These are phyloP conservation scores for Trametes sp. DNA, from an alignment of 1,284 basidiomycete species.

Conservation along the genomic window DNA sequence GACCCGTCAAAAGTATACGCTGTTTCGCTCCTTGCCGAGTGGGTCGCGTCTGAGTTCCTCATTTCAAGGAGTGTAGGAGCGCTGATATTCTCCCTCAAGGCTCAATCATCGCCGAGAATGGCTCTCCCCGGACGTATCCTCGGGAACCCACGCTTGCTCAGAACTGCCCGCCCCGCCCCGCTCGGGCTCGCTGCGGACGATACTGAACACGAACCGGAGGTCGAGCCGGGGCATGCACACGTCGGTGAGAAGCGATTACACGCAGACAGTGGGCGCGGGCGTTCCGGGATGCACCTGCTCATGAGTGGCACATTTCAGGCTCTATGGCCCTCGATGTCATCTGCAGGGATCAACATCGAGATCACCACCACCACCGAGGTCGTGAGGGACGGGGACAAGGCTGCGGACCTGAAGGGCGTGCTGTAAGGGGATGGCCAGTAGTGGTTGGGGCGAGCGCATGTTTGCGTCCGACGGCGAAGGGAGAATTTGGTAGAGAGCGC, in stretches of 20 bases:
- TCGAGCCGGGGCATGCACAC: constrained; percentile 2
- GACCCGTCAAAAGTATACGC: constrained; percentile 18
- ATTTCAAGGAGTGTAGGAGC: too few species aligned
- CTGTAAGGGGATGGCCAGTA: neutral
- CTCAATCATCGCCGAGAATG: constrained; percentile 8
- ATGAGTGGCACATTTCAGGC: neutral
- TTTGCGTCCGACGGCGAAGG: too few species aligned
- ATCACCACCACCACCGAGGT: constrained; percentile 9
- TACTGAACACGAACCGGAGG: neutral
- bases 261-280: neutral
- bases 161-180: neutral
- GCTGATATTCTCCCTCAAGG: neutral
- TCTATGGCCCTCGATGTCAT: neutral
- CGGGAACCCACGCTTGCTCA: neutral
- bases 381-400: neutral
- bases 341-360: constrained; percentile 2
- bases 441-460: neutral
- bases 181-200: neutral
- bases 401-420: neutral
- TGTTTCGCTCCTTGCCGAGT: constrained; percentile 14
- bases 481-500: too few species aligned
- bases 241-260: constrained; percentile 4
- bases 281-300: neutral
- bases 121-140: neutral
- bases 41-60: neutral